phyloP scores from a whole-genome alignment of 257 asterid genomes.

The Plantago ovata region DNA sequence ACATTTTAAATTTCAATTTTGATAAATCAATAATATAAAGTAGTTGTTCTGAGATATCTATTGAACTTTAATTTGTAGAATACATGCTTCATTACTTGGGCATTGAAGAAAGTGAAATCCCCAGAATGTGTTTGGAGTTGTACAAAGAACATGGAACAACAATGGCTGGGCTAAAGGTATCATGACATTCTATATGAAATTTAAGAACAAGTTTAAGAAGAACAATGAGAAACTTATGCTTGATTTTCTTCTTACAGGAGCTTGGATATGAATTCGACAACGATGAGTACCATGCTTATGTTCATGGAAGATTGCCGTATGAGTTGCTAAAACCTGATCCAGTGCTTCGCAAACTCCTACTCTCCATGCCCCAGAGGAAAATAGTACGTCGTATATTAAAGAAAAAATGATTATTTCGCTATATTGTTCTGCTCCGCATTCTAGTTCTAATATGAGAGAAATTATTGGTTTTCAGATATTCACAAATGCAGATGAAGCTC shows the following conservation, averaged over 20 bases:
- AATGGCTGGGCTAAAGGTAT: conserved; percentile 92
- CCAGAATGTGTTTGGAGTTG: conserved; percentile 72
- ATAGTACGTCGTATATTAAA: conserved; percentile 40
- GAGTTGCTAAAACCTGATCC: conserved; percentile 72
- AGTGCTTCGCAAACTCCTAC: conserved; percentile 58
- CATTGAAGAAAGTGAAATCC: conserved; percentile 68
- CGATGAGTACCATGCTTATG: conserved; percentile 75
- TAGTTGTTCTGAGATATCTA: background rate
- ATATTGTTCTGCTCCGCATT: background rate
- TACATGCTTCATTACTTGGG: conserved; percentile 62
- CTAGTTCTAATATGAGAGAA: background rate
- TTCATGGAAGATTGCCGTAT: conserved; percentile 83
- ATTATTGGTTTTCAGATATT: conserved; percentile 52
- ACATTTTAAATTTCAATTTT: too few relatives aligned
- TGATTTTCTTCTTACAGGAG: conserved; percentile 32
- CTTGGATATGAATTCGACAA: conserved; percentile 74
- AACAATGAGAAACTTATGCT: too few relatives aligned
- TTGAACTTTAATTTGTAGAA: conserved; percentile 32
- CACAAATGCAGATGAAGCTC: conserved; percentile 77
- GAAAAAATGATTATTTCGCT: background rate
- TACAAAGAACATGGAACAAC: conserved; percentile 87
- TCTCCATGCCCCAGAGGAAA: conserved; percentile 78
- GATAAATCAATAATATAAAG: background rate
- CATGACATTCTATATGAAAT: too few relatives aligned
- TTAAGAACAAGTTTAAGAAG: too few relatives aligned